Evolutionary conservation across 768 basidiomycete genomes (phyloP).

Genomic region (Leccinum subgranulosum): DNA sequence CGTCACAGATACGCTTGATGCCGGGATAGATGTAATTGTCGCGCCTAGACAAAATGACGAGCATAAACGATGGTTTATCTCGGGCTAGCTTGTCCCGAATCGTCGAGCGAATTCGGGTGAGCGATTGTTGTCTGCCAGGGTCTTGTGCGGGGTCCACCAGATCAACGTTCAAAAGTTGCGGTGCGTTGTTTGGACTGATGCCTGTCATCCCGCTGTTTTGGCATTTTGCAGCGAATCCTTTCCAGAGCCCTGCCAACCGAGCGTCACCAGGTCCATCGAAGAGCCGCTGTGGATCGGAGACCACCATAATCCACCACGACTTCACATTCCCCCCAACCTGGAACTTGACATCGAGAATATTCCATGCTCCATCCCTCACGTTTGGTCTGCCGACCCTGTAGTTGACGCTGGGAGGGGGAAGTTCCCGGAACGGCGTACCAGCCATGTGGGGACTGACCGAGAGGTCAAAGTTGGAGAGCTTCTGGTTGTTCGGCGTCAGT

Average conservation of each 20-base stretch:
- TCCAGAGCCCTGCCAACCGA: slow-evolving; percentile 40
- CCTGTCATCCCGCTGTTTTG: slow-evolving; percentile 61
- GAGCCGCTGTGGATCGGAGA: slow-evolving; percentile 45
- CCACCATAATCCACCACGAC: slow-evolving; percentile 66
- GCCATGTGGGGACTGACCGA: slow-evolving; percentile 56
- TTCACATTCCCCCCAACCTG: slow-evolving; percentile 47
- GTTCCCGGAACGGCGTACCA: slow-evolving; percentile 60
- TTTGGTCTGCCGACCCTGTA: slow-evolving; percentile 48
- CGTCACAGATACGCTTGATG: slow-evolving; percentile 74
- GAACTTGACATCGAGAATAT: slow-evolving; percentile 71
- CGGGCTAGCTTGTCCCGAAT: slow-evolving; percentile 33
- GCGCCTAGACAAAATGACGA: slow-evolving; percentile 63
- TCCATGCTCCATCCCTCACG: slow-evolving; percentile 69
- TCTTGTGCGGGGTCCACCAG: slow-evolving; percentile 20
- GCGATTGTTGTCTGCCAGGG: slow-evolving; percentile 36
- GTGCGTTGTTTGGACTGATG: slow-evolving; percentile 42
- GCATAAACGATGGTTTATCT: slow-evolving; percentile 54
- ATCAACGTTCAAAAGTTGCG: slow-evolving; percentile 31
- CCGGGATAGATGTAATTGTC: slow-evolving; percentile 81
- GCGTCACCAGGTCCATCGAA: slow-evolving; percentile 36
- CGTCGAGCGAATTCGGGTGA: slow-evolving; percentile 38
- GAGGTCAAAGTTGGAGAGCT: slow-evolving; percentile 56
- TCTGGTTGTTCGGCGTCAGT: slow-evolving; percentile 37
- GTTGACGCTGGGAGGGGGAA: slow-evolving; percentile 53
- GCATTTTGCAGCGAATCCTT: slow-evolving; percentile 56